Evolutionary conservation across 1,139 yeast genomes (phyloP), one percentile per base, ranked within the genome.

Genomic region (Candida tropicalis): DNA sequence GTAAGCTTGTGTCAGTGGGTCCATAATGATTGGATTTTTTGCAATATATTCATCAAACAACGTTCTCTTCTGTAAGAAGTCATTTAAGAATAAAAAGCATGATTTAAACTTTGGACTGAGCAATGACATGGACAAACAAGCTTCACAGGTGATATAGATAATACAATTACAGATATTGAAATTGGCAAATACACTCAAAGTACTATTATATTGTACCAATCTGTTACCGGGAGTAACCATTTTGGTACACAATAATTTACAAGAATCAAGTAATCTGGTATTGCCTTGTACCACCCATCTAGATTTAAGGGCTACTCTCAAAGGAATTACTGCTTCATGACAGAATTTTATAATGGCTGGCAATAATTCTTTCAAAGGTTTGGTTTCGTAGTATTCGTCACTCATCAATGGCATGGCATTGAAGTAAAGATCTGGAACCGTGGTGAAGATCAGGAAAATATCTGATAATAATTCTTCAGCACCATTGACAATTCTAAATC

Each of bases 41-140:
- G 54, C 53, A 4, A 66, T 44, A 3, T 55, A 49, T n/a, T 48
- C 51, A 15, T 51, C 46, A 45, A 60, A 63, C 1, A 38, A 46
- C n/a, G 65, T 60, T 40, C 51, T 57, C 27, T 38, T 38, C 32
- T 52, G 58, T 47, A 66, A 53, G 43, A 69, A 71, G 16, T 58
- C 58, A 46, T 68, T 69, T 38, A 73, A 58, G 41, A 73, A 67
- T 8, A 67, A 47, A 46, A 73, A 67, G 42, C 67, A 64, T 3
- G 70, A 57, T 47, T 70, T 73, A 51, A 72, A 70, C 43, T 63
- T 67, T 3, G 72, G 50, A 47, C 71, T 71, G 0, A 70, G 60
- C 16, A 73, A 57, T 3, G 68, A 54, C 32, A 72, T 58, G 35
- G 59, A 60, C 38, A 69, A 51, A 43, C 75, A 66, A 0, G 71